phyloP scores from a whole-genome alignment of 768 basidiomycete genomes.

The Mycena filopes region DNA sequence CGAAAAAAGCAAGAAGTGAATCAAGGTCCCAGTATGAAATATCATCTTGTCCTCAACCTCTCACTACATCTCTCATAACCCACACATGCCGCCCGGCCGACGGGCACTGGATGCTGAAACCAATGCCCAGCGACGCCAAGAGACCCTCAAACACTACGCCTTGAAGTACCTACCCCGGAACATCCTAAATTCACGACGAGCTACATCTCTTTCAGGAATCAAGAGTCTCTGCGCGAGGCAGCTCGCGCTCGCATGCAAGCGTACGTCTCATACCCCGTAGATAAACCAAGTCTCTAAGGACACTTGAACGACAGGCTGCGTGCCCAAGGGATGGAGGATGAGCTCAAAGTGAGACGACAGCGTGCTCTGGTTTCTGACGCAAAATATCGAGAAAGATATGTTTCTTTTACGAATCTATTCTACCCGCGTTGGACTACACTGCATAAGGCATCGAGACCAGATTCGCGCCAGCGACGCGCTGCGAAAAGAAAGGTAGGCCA shows the following conservation, averaged over 20 bases:
- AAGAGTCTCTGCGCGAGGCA: not conserved
- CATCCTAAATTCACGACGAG: not conserved
- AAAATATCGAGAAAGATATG: not conserved
- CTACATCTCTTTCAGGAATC: too few relatives aligned
- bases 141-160: not conserved
- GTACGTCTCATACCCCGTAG: not conserved
- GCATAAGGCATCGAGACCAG: not conserved
- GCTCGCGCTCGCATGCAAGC: not conserved
- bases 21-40: not conserved
- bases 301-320: too few relatives aligned
- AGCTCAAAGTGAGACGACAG: not conserved
- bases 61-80: not conserved
- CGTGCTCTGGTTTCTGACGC: not conserved
- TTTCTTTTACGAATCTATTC: not conserved
- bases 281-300: too few relatives aligned
- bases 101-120: not conserved
- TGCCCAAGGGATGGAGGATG: not conserved
- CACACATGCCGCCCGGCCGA: not conserved
- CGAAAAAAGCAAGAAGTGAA: too few relatives aligned
- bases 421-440: not conserved
- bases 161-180: not conserved
- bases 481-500: not conserved
- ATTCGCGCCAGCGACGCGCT: not conserved
- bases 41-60: not conserved
- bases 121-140: not conserved